Conservation (phyloP, 2,329 filamentous ascomycete genomes). For the Trichoderma aggressivum region DNA sequence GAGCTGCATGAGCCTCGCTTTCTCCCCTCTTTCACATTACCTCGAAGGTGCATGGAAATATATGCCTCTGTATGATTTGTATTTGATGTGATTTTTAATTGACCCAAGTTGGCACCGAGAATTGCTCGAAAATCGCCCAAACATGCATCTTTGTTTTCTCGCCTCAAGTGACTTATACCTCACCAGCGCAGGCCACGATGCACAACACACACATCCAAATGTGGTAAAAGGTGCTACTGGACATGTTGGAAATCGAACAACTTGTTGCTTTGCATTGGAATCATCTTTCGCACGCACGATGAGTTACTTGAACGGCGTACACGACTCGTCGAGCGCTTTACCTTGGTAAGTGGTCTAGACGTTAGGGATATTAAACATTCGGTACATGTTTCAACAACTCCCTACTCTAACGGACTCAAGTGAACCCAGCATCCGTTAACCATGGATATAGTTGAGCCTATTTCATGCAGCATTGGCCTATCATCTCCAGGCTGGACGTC, state of each 20-base stretch:
- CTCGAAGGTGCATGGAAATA: too few relatives aligned
- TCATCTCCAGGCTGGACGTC: constrained; percentile 29
- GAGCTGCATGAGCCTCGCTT: neutral
- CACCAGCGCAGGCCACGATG: neutral
- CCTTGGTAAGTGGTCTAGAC: neutral
- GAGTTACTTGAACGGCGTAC: neutral
- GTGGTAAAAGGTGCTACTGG: neutral
- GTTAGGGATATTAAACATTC: neutral
- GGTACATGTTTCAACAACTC: neutral
- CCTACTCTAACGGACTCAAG: constrained; percentile 23
- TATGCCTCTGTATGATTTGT: neutral
- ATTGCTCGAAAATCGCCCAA: neutral
- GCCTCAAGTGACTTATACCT: neutral
- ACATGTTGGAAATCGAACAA: neutral
- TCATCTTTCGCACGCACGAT: neutral
- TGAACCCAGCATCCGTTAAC: constrained; percentile 28
- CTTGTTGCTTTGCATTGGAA: neutral
- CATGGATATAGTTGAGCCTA: constrained; percentile 27
- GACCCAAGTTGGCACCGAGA: neutral
- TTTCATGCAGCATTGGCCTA: constrained; percentile 25
- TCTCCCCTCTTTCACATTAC: neutral
- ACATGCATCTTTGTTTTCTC: neutral
- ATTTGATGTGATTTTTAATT: neutral
- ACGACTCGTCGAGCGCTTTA: neutral
- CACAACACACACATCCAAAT: neutral